Evolutionary conservation across 441 rosid species (phyloP), one percentile per base, ranked within the genome.

Genomic region (Sinapis alba): DNA sequence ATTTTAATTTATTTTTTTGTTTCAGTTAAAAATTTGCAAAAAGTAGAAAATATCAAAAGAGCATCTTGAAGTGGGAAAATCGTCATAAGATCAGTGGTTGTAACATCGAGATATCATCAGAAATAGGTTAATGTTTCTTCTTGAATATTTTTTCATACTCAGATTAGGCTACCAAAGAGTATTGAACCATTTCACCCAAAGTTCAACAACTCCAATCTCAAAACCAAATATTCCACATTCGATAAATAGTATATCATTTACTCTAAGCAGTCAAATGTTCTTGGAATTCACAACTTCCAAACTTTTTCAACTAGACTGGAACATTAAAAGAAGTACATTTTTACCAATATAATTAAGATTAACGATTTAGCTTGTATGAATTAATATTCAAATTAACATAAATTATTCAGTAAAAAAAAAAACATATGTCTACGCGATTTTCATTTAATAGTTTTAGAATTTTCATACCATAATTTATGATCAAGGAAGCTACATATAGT

Each of bases 81-180:
- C 8, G 76, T 73, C 76, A 64, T 64, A n/a, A n/a, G 59, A 66
- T 50, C 64, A 64, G 76, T 73, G 32, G 70, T 73, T 73, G 64
- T 64, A 54, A 38, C 54, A 54, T 73, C 64, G 71, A 45, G 19
- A 64, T 38, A 26, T 54, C 71, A 73, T 27, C 77, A 26, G 32
- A 73, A 64, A 73, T 19, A n/a, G 45, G 43, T 26, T 36, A 26
- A 19, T 53, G 45, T 54, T 16, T 56, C 15, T 23, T 54, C 11
- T 54, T 20, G 3, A 24, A 32, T 18, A 6, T 63, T 43, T 63
- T 72, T 54, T 53, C 76, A 27, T 72, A 36, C 70, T 53, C 70
- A 72, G 21, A 27, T 26, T 38, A 18, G 43, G 57, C 56, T 72
- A 54, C 9, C 28, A 38, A 36, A 63, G 19, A 6, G 18, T n/a